phyloP scores from a whole-genome alignment of 768 basidiomycete genomes.

The Mycena rosella region DNA sequence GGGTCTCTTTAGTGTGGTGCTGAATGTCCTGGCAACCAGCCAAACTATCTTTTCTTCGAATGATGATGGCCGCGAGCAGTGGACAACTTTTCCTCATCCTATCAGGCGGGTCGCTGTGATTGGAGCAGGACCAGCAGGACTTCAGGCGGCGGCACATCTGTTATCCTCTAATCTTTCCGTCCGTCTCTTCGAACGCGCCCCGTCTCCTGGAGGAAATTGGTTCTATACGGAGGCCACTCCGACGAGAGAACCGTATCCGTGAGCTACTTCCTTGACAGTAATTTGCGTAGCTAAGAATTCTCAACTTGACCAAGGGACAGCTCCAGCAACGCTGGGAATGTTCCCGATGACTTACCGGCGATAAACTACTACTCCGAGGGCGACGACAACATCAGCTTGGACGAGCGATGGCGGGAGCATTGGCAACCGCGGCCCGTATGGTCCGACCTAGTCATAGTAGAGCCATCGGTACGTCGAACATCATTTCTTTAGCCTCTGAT shows the following conservation, averaged over 20 bases:
- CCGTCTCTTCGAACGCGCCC: constrained; percentile 40
- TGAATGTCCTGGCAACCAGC: background rate
- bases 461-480: constrained; percentile 31
- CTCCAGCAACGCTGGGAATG: background rate
- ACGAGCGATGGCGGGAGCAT: too few species aligned
- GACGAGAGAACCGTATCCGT: constrained; percentile 39
- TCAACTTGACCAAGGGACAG: background rate
- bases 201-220: constrained; percentile 39
- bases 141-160: constrained; percentile 32
- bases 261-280: background rate
- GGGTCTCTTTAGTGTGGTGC: background rate
- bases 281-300: background rate
- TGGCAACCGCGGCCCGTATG: too few species aligned
- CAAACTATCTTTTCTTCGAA: background rate
- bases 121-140: background rate
- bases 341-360: constrained; percentile 20
- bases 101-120: background rate
- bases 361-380: constrained; percentile 27
- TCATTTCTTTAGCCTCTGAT: background rate
- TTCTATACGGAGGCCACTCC: constrained; percentile 37
- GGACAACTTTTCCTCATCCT: background rate
- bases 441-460: constrained; percentile 31
- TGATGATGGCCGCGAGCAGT: background rate
- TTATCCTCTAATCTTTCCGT: constrained; percentile 24
- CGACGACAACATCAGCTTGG: too few species aligned